A percentile compares a stretch with the other conserved stretches of the same genome.
These are phyloP conservation scores for Berberis thunbergii DNA, from an alignment of 164 flowering plant species.

Conservation along the genomic window DNA sequence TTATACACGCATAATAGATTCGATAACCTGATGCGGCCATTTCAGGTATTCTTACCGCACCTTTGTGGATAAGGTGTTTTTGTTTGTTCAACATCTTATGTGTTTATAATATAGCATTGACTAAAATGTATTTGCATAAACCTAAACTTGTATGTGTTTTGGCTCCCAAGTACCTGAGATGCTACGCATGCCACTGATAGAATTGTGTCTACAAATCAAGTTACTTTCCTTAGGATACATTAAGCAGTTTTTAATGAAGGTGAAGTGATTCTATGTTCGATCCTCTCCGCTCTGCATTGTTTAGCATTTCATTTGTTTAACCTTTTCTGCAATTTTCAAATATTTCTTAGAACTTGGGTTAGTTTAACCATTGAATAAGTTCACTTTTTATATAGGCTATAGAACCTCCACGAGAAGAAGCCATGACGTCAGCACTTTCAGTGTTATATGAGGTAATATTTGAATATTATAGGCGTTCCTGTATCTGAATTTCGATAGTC, in stretches of 20 bases:
- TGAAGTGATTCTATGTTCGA: conserved; percentile 4
- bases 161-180: conserved; percentile 65
- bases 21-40: conserved; percentile 79
- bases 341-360: neutral
- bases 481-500: neutral
- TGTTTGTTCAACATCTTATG: neutral
- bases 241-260: conserved; percentile 56
- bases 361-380: conserved; percentile 4
- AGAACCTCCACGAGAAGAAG: conserved; percentile 85
- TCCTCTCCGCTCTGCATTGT: neutral
- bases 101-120: neutral
- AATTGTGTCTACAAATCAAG: conserved; percentile 84
- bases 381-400: conserved; percentile 49
- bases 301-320: neutral
- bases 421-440: conserved; percentile 66
- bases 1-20: conserved; percentile 70
- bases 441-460: conserved; percentile 56
- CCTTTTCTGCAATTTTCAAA: too few relatives aligned
- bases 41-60: conserved; percentile 48
- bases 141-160: neutral
- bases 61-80: neutral
- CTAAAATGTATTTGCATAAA: neutral
- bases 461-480: neutral
- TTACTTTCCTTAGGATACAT: conserved; percentile 73
- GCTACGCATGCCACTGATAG: conserved; percentile 81